Conservation (phyloP, 192 early-diverging fungal genomes). For the Coemansia biformis region DNA sequence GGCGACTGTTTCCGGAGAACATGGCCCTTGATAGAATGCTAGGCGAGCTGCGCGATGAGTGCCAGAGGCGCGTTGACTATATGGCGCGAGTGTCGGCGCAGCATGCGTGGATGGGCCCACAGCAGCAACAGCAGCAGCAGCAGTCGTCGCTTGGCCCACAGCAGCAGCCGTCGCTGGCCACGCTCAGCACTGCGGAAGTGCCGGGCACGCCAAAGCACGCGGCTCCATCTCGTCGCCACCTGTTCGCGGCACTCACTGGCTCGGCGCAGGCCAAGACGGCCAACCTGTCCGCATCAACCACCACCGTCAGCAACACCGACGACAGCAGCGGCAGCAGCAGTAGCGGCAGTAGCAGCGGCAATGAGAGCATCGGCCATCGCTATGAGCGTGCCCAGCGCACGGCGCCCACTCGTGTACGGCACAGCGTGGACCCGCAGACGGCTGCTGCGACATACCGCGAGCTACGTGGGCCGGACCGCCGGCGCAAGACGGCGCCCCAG, state of each 20-base stretch:
- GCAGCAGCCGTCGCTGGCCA: not conserved
- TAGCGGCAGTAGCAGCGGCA: not conserved
- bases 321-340: not conserved
- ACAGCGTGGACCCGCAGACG: too few species aligned
- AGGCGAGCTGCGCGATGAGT: slow-evolving; percentile 42
- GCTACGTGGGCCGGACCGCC: slow-evolving; percentile 13
- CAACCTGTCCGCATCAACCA: not conserved
- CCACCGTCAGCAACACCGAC: slow-evolving; percentile 9
- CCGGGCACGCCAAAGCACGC: too few species aligned
- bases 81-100: slow-evolving; percentile 38
- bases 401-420: too few species aligned
- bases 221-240: not conserved
- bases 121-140: slow-evolving; percentile 12
- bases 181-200: not conserved
- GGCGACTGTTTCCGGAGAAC: slow-evolving; percentile 43
- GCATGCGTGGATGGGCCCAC: slow-evolving; percentile 31
- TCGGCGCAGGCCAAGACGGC: too few species aligned
- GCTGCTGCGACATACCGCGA: slow-evolving; percentile 8
- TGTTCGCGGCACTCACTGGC: not conserved
- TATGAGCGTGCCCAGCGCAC: slow-evolving; percentile 17
- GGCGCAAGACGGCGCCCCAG: slow-evolving; percentile 31
- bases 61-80: slow-evolving; percentile 38
- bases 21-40: slow-evolving; percentile 39
- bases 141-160: too few species aligned
- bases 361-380: slow-evolving; percentile 5